These are phyloP conservation scores for Purshia tridentata DNA, from an alignment of 306 rosid genomes.

Conservation along the genomic window DNA sequence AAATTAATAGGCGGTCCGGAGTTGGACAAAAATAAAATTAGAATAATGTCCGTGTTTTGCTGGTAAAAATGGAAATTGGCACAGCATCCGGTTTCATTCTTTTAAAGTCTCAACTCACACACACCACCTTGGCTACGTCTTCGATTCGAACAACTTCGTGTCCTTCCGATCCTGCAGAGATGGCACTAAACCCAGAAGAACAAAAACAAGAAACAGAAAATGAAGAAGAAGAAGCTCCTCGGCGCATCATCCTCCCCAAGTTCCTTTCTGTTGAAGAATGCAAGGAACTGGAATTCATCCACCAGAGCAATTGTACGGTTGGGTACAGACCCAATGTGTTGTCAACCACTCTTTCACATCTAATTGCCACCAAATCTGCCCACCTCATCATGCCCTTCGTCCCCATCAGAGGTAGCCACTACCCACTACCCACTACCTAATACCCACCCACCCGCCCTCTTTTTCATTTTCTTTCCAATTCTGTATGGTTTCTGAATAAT, in stretches of 20 bases:
- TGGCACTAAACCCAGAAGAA: conserved; percentile 7
- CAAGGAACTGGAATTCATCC: conserved; percentile 78
- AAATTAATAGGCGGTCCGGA: too few relatives aligned
- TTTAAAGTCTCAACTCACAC: too few relatives aligned
- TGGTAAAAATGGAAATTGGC: too few relatives aligned
- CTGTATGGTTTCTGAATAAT: not conserved
- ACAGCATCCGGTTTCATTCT: too few relatives aligned
- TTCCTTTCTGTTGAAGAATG: conserved; percentile 30
- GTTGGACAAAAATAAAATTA: too few relatives aligned
- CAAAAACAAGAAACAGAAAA: conserved; percentile 6
- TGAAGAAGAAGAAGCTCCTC: conserved; percentile 28
- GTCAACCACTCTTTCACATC: conserved; percentile 88
- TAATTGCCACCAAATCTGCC: conserved; percentile 66
- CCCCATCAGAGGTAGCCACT: conserved; percentile 60
- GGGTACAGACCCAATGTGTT: conserved; percentile 87
- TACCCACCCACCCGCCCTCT: not conserved
- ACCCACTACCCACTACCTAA: not conserved
- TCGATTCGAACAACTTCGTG: too few relatives aligned
- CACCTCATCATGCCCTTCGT: conserved; percentile 73
- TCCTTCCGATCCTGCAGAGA: too few relatives aligned
- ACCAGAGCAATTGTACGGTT: conserved; percentile 80
- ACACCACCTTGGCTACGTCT: too few relatives aligned
- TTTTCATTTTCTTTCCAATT: not conserved
- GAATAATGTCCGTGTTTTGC: too few relatives aligned
- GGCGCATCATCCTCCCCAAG: conserved; percentile 51